Base-by-base conservation (phyloP, 208 protist genomes). In the Balamuthia mandrillaris region DNA sequence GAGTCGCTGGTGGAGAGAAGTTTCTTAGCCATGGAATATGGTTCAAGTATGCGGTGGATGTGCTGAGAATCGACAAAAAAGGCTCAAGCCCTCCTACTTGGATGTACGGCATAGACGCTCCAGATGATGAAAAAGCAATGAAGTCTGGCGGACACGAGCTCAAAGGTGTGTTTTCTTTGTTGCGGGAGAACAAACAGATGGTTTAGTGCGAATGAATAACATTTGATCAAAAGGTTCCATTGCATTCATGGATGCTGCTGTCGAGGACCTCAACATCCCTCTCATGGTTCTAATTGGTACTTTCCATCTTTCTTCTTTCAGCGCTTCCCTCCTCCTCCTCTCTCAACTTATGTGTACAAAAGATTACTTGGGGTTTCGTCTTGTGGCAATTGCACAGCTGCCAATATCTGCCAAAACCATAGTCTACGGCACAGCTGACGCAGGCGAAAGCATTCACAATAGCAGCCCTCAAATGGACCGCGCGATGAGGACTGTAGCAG, bases 21-120 rank as follows among this genome's bases (percentile, higher is more conserved):
- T 88, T 83, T 68, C 37, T 84, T 39, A 85, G 74, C 44, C 39
- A 65, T 14, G 63, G 79, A 31, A 91, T 91, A 18, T 29, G 88
- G 0, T 91, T 89, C 54, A 91, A 91, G 54, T 85, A 88, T 81
- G 39, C 85, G 12, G n/a, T n/a, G n/a, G n/a, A n/a, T n/a, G n/a
- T n/a, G n/a, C n/a, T n/a, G n/a, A n/a, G n/a, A n/a, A n/a, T n/a
- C n/a, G n/a, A n/a, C n/a, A n/a, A n/a, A n/a, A n/a, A n/a, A n/a
- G n/a, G n/a, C n/a, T n/a, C n/a, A n/a, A n/a, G n/a, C n/a, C n/a
- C n/a, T n/a, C n/a, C n/a, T 24, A 29, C 39, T 14, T 77, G 56
- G 21, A 77, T 77, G 68, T 77, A 81, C 74, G 51, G 74, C 31
- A 39, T 33, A 14, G 63, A 47, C 33, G 47, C 58, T 31, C 45